These are phyloP conservation scores for Boletus speciosus DNA, from an alignment of 768 basidiomycete species.

Conservation along the genomic window DNA sequence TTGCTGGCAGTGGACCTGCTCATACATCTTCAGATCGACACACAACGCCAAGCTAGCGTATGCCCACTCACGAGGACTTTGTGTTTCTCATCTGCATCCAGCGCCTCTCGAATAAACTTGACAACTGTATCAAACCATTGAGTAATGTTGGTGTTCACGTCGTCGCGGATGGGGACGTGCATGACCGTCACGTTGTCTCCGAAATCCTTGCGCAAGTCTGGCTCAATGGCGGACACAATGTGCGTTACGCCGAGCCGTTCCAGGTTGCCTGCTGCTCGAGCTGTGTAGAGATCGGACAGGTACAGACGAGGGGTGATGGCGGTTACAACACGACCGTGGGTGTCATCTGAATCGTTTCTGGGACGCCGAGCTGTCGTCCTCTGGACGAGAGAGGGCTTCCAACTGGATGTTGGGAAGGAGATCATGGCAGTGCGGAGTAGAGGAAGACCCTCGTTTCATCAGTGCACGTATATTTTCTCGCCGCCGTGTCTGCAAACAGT, in stretches of 20 bases:
- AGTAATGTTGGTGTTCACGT: slow-evolving; percentile 38
- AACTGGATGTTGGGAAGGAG: slow-evolving; percentile 30
- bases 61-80: slow-evolving; percentile 46
- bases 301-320: slow-evolving; percentile 51
- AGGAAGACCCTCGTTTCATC: slow-evolving; percentile 6
- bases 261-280: slow-evolving; percentile 47
- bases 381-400: slow-evolving; percentile 27
- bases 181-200: slow-evolving; percentile 39
- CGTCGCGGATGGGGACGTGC: slow-evolving; percentile 51
- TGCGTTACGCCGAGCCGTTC: slow-evolving; percentile 65
- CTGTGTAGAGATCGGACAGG: slow-evolving; percentile 60
- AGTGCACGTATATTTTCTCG: slow-evolving; percentile 2
- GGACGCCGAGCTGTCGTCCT: slow-evolving; percentile 16
- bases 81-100: slow-evolving; percentile 40
- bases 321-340: slow-evolving; percentile 23
- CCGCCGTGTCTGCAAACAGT: not conserved
- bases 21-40: not conserved
- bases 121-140: slow-evolving; percentile 48
- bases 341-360: slow-evolving; percentile 3
- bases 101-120: slow-evolving; percentile 48
- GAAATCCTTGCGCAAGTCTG: slow-evolving; percentile 26
- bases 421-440: slow-evolving; percentile 20
- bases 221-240: slow-evolving; percentile 62
- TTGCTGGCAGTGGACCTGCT: slow-evolving; percentile 72
- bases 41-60: not conserved